Percentiles rank a stretch among this genome's conserved stretches.
Evolutionary conservation across 441 rosid species (phyloP).

Genomic region (Geranium incanum): DNA sequence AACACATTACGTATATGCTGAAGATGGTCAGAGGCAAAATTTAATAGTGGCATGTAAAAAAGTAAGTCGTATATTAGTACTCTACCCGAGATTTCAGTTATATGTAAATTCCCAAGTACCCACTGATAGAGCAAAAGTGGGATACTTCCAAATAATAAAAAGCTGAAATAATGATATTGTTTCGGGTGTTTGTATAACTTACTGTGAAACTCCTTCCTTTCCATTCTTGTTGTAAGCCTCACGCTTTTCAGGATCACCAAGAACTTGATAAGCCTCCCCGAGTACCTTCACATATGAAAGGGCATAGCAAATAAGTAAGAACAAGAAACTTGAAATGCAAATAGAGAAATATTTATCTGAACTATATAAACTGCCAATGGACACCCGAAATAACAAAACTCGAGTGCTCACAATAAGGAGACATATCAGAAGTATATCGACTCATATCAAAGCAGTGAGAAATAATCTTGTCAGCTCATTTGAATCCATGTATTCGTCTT

Average conservation of each 20-base stretch:
- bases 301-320: conserved; percentile 16
- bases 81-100: neutral
- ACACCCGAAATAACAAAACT: neutral
- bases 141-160: too few species aligned
- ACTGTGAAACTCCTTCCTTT: conserved; percentile 70
- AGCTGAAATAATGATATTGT: neutral
- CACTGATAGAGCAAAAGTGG: neutral
- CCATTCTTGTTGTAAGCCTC: conserved; percentile 78
- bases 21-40: too few species aligned
- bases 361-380: neutral
- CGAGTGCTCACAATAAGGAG: neutral
- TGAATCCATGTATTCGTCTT: too few species aligned
- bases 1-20: too few species aligned
- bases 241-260: conserved; percentile 87
- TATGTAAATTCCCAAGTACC: neutral
- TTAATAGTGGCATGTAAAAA: too few species aligned
- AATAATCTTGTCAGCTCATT: too few species aligned
- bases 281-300: conserved; percentile 42
- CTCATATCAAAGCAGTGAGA: neutral
- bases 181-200: conserved; percentile 28
- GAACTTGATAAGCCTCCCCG: conserved; percentile 90
- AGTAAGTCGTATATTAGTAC: too few species aligned
- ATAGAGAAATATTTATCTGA: neutral
- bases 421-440: neutral
- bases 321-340: neutral